Evolutionary conservation across 2,329 filamentous ascomycete genomes (phyloP), one percentile per base, ranked within the genome.

Genomic region (Colletotrichum endophyticum): DNA sequence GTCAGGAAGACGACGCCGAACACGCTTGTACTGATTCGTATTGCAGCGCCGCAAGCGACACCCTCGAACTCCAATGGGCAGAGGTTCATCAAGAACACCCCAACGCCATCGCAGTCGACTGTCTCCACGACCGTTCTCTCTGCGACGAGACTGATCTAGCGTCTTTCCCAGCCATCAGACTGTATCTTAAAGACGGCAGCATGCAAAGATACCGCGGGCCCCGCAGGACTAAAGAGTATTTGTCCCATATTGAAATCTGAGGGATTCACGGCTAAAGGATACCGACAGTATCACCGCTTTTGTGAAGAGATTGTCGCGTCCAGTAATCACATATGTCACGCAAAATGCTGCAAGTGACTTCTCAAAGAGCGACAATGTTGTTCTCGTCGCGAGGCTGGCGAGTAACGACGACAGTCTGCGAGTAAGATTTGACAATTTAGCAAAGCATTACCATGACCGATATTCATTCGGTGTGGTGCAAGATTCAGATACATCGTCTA

Each of bases 121-220:
- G 88, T 77, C 79, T 80, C 5, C 73, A 77, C 2, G 78, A 83
- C 8, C 28, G 78, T 2, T 76, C 81, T 9, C 77, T 88, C 22
- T 90, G 88, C 78, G 78, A 82, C 61, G 83, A 86, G 44, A 81
- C 84, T 49, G 83, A 84, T n/a, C 81, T 90, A 44, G 81, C 82
- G 16, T 88, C 88, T 1, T 88, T 87, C 73, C 88, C 88, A 2
- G 82, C 87, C 5, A 84, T 90, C 30, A 84, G 88, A 0, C 83
- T 87, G 8, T 87, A 87, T 75, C 82, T 83, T 49, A 78, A 80
- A 6, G 81, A 84, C 22, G 82, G 83, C 2, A 75, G 78, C 5
- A 81, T 82, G 67, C 80, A 78, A 15, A 79, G 87, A 68, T 90
- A 89, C 77, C 84, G 88, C 34, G 88, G 88, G 0, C 83, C 85